A percentile compares a stretch with the other conserved stretches of the same genome.
Evolutionary conservation across 75 land plant species (phyloP).

Genomic region (Selaginella tamariscina): DNA sequence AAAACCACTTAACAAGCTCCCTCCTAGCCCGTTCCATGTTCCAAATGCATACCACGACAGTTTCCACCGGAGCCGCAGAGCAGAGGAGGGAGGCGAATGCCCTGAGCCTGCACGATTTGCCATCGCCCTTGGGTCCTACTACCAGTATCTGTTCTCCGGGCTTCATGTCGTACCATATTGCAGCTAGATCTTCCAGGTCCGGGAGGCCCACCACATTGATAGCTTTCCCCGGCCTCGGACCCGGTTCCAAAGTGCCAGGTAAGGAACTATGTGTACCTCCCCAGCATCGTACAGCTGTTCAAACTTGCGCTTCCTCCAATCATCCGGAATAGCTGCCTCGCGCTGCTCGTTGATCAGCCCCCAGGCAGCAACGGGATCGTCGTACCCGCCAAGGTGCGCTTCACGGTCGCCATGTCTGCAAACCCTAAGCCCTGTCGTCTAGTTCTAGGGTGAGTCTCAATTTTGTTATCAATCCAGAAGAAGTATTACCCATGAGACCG

Average conservation of each 20-base stretch:
- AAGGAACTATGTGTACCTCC: neutral
- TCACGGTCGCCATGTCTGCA: too few relatives aligned
- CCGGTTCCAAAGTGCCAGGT: slow-evolving; percentile 1
- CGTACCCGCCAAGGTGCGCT: too few relatives aligned
- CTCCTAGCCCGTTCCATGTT: neutral
- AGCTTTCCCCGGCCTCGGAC: neutral
- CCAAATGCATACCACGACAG: neutral
- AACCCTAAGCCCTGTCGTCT: too few relatives aligned
- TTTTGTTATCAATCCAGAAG: too few relatives aligned
- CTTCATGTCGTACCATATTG: neutral
- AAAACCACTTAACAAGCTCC: neutral
- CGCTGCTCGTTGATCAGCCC: neutral
- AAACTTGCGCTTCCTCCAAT: neutral
- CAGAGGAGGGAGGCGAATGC: neutral
- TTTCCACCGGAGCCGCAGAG: neutral
- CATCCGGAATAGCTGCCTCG: too few relatives aligned
- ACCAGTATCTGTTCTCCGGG: neutral
- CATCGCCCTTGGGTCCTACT: neutral
- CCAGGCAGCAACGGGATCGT: too few relatives aligned
- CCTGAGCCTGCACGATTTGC: neutral
- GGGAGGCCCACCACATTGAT: neutral
- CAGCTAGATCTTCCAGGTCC: neutral
- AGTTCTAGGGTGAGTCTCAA: too few relatives aligned
- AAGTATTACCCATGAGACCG: too few relatives aligned
- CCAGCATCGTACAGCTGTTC: neutral